Base-by-base conservation (phyloP, 805 yeast genomes). In the Wickerhamomyces tratensis region DNA sequence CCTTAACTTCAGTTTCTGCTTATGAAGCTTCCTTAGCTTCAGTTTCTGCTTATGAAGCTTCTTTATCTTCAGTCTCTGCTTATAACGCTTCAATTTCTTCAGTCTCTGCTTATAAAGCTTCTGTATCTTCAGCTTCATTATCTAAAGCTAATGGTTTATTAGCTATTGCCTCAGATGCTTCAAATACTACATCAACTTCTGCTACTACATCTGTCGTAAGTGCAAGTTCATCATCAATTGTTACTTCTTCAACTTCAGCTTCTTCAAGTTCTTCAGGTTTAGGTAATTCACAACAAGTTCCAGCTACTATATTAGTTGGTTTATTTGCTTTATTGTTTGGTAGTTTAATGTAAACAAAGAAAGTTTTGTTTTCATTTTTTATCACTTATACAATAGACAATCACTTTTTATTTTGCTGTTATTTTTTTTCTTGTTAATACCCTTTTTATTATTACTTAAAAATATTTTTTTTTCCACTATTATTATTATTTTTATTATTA, bases 121-220 rank as follows among this genome's bases (percentile, higher is more conserved):
- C 51, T 12, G 46, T 46, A 26, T 55, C 50, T 43, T 33, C 49
- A 27, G 50, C 51, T 8, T 47, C 62, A 9, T 47, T 65, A 41
- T 50, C 58, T n/a, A 58, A 57, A 47, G 66, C 69, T 39, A 54
- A 57, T 44, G 71, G 69, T 42, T 52, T 66, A 39, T 47, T 64
- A 29, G 71, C 74, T 26, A 59, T 68, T 41, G 70, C 75, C 39
- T 63, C 69, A 14, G 64, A 60, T 46, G 56, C 59, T 43, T 49
- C 57, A 37, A 59, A 58, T 54, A 53, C 62, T 33, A 52, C 61
- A 30, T 33, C 44, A 2, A 49, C 62, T 15, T 39, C 48, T 8
- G 41, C 61, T 33, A 35, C 44, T 1, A 49, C 62, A 14, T 39
- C 48, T 8, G 41, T 48, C 13, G 47, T 41, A 39, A 41, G 25